phyloP scores from a whole-genome alignment of 2,329 filamentous ascomycete genomes.

The Cladosporium sp. region DNA sequence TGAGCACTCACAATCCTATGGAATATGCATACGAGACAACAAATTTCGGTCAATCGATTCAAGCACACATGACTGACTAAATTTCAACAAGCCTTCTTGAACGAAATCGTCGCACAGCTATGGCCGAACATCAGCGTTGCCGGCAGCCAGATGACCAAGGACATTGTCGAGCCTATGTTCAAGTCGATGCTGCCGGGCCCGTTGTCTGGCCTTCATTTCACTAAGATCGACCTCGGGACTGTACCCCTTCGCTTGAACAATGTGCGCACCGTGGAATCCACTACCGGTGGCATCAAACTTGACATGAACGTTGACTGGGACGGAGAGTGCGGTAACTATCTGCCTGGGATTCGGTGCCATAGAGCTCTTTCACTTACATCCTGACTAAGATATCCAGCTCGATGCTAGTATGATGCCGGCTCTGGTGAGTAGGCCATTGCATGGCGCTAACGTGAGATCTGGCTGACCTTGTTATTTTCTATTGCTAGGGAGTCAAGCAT shows the following conservation, averaged over 20 bases:
- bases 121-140: conserved; percentile 47
- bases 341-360: too few relatives aligned
- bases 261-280: conserved; percentile 42
- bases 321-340: conserved; percentile 25
- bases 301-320: conserved; percentile 45
- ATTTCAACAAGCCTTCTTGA: conserved; percentile 37
- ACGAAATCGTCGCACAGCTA: conserved; percentile 43
- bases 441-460: not conserved
- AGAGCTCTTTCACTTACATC: too few relatives aligned
- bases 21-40: too few relatives aligned
- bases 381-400: conserved; percentile 39
- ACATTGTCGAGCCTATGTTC: conserved; percentile 45
- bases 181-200: conserved; percentile 42
- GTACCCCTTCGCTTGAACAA: conserved; percentile 37
- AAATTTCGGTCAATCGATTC: not conserved
- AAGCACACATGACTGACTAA: not conserved
- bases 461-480: not conserved
- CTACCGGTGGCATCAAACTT: conserved; percentile 42
- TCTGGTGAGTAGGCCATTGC: conserved; percentile 27
- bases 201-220: conserved; percentile 38
- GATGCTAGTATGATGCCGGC: conserved; percentile 41
- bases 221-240: conserved; percentile 41
- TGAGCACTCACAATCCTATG: conserved; percentile 14
- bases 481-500: conserved; percentile 39
- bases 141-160: conserved; percentile 40